These are phyloP conservation scores for Rhodotorula glutinis DNA, from an alignment of 1,284 basidiomycete genomes.

Conservation along the genomic window DNA sequence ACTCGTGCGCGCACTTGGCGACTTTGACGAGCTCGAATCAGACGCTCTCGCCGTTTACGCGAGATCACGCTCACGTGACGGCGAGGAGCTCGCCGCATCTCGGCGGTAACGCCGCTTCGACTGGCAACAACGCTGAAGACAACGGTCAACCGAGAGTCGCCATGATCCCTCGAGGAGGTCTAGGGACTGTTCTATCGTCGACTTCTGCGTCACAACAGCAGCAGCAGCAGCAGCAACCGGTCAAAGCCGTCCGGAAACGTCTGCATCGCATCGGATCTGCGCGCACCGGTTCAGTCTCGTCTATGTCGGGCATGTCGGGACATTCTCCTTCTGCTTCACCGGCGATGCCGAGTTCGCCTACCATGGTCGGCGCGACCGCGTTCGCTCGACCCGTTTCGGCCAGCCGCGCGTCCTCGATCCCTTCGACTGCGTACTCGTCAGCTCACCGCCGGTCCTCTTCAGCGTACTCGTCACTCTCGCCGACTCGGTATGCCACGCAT, in stretches of 20 bases:
- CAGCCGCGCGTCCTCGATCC: not conserved
- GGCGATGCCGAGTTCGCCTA: not conserved
- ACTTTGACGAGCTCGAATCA: constrained; percentile 81
- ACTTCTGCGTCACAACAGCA: constrained; percentile 32
- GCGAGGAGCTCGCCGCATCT: constrained; percentile 26
- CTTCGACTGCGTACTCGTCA: constrained; percentile 2
- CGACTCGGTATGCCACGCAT: not conserved
- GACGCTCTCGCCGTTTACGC: constrained; percentile 84
- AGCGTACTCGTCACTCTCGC: not conserved
- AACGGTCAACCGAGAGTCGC: not conserved
- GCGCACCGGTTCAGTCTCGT: not conserved
- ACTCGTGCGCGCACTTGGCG: constrained; percentile 73
- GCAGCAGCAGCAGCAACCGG: constrained; percentile 46
- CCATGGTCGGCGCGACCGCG: not conserved
- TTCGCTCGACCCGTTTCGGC: not conserved
- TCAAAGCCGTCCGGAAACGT: constrained; percentile 74
- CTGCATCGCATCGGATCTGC: constrained; percentile 61
- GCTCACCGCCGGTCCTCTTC: not conserved
- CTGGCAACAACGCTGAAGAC: not conserved
- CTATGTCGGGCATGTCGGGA: not conserved
- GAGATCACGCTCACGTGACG: constrained; percentile 80
- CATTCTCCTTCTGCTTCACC: not conserved
- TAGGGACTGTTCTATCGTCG: not conserved
- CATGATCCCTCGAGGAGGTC: not conserved
- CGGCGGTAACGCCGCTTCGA: not conserved